A percentile compares a stretch with the other conserved stretches of the same genome.
Evolutionary conservation across 257 asterid genomes (phyloP).

Genomic region (Craterostigma plantagineum): DNA sequence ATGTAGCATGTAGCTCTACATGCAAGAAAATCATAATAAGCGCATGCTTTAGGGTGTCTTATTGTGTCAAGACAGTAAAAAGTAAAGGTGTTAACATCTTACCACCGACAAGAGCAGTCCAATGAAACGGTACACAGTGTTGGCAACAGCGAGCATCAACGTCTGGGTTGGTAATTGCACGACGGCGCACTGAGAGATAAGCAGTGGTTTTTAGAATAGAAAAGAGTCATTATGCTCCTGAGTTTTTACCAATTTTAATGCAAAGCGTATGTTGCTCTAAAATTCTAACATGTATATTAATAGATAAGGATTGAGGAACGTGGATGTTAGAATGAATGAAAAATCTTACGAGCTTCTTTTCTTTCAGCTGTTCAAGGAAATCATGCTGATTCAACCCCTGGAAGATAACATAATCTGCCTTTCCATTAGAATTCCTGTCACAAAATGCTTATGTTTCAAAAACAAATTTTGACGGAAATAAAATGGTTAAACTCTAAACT

Average conservation of each 20-base stretch:
- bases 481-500: conserved; percentile 5
- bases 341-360: conserved; percentile 78
- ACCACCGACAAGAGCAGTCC: conserved; percentile 98
- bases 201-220: conserved; percentile 6
- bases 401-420: conserved; percentile 68
- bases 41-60: no score
- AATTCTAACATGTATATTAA: not conserved
- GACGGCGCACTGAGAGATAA: conserved; percentile 57
- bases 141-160: conserved; percentile 59
- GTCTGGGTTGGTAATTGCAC: conserved; percentile 85
- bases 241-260: no score
- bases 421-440: conserved; percentile 61
- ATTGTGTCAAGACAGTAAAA: not conserved
- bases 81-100: not conserved
- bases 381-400: conserved; percentile 88
- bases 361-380: conserved; percentile 83
- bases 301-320: not conserved
- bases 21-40: no score
- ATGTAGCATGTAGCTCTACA: not conserved
- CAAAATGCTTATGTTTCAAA: not conserved
- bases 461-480: not conserved
- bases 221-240: not conserved
- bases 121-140: conserved; percentile 58
- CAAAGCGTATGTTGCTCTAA: no score
- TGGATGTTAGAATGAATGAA: conserved; percentile 6